These are phyloP conservation scores for Conoideocrella luteorostrata DNA, from an alignment of 2,329 filamentous ascomycete species.

Conservation along the genomic window DNA sequence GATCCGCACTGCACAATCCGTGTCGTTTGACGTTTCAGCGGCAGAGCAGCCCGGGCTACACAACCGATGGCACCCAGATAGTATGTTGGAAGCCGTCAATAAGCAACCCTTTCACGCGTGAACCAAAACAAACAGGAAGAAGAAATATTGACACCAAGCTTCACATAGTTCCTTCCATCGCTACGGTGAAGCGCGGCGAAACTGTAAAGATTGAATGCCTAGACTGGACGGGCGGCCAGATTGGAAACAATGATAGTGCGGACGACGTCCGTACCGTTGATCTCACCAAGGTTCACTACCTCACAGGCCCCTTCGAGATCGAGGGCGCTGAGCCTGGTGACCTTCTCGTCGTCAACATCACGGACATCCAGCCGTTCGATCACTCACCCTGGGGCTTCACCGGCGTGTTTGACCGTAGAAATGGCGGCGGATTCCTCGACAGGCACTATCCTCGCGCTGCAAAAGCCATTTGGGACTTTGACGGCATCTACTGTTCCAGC, in stretches of 20 bases:
- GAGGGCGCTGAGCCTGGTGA: constrained; percentile 81
- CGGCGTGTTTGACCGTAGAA: constrained; percentile 70
- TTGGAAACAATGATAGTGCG: constrained; percentile 82
- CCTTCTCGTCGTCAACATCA: constrained; percentile 79
- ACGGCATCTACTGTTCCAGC: constrained; percentile 65
- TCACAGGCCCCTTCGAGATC: constrained; percentile 84
- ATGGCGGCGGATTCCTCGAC: constrained; percentile 84
- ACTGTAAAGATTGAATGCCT: constrained; percentile 91
- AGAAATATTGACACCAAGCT: too few species aligned
- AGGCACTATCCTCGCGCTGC: constrained; percentile 77
- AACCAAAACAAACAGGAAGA: too few species aligned
- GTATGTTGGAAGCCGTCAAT: too few species aligned
- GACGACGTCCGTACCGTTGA: constrained; percentile 83
- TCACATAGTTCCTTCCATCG: constrained; percentile 63
- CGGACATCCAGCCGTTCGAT: constrained; percentile 84
- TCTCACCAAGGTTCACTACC: constrained; percentile 77
- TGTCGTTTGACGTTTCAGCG: constrained; percentile 58
- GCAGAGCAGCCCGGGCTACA: constrained; percentile 64
- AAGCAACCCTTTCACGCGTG: too few species aligned
- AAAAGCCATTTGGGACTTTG: constrained; percentile 56
- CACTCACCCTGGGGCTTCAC: constrained; percentile 88
- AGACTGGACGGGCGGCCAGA: constrained; percentile 80
- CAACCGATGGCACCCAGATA: constrained; percentile 90
- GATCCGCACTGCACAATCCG: constrained; percentile 54
- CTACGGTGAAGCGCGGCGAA: constrained; percentile 72